A percentile compares a stretch with the other conserved stretches of the same genome.
These are phyloP conservation scores for Cutaneotrichosporon sp. DNA, from an alignment of 1,284 basidiomycete species.

Conservation along the genomic window DNA sequence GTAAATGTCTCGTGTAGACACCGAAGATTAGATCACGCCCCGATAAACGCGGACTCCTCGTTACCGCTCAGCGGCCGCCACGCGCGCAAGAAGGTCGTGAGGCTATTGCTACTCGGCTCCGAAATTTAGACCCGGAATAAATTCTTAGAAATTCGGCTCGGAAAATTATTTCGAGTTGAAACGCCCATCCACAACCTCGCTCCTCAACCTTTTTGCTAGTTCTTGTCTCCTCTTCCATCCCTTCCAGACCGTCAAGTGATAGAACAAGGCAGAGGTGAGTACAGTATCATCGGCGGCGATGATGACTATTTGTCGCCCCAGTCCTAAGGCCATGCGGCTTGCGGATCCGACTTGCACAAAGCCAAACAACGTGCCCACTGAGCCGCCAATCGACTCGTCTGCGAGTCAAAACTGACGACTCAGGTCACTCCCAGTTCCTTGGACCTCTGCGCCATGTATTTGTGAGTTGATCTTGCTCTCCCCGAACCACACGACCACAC, in stretches of 20 bases:
- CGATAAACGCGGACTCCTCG: too few species aligned
- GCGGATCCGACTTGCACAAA: slow-evolving; percentile 36
- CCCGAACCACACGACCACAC: not conserved
- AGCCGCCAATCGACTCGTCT: slow-evolving; percentile 8
- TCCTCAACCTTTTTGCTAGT: too few species aligned
- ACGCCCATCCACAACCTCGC: too few species aligned
- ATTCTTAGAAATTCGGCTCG: not conserved
- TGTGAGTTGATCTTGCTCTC: slow-evolving; percentile 7
- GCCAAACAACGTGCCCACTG: slow-evolving; percentile 42
- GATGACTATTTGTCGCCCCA: slow-evolving; percentile 47
- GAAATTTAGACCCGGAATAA: too few species aligned
- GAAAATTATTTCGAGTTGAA: too few species aligned
- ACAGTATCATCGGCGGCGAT: not conserved
- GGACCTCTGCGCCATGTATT: slow-evolving; percentile 4
- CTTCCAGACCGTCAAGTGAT: too few species aligned
- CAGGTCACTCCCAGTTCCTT: not conserved
- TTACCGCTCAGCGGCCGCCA: too few species aligned
- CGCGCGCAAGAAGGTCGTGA: too few species aligned
- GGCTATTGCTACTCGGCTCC: too few species aligned
- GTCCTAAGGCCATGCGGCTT: slow-evolving; percentile 40
- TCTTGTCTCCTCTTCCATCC: too few species aligned
- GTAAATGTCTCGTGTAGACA: too few species aligned
- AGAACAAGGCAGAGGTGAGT: not conserved
- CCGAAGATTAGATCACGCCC: not conserved
- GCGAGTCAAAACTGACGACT: not conserved